A percentile compares a stretch with the other conserved stretches of the same genome.
phyloP scores from a whole-genome alignment of 176 grass and related monocot species.

The Carex myosuroides region DNA sequence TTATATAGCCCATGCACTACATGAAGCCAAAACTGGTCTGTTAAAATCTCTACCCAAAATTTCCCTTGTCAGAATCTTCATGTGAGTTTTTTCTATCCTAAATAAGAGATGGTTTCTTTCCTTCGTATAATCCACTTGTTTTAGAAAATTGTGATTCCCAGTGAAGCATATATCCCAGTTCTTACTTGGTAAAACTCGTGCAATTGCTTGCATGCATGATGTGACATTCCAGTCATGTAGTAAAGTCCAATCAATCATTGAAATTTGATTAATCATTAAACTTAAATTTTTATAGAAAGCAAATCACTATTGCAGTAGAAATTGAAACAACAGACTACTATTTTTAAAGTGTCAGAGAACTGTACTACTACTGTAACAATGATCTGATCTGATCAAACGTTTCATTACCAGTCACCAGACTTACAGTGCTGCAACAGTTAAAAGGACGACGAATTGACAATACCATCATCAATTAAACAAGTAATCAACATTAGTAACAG shows the following conservation, averaged over 20 bases:
- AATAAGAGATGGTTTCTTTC: no score
- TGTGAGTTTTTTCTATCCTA: no score
- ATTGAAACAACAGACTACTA: neutral
- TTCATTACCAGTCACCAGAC: neutral
- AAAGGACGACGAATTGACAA: conserved; percentile 2
- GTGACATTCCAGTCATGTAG: neutral
- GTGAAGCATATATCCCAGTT: neutral
- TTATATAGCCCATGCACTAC: no score
- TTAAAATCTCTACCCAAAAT: no score
- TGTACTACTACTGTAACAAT: neutral
- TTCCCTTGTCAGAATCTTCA: no score
- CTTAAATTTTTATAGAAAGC: neutral
- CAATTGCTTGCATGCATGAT: neutral
- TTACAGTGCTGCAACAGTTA: neutral
- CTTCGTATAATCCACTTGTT: no score
- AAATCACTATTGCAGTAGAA: neutral
- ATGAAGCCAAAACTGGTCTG: no score
- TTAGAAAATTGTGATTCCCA: no score
- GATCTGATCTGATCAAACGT: conserved; percentile 9
- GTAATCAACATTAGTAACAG: neutral
- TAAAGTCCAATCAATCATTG: neutral
- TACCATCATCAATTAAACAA: neutral
- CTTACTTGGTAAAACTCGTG: neutral
- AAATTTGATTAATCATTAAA: neutral
- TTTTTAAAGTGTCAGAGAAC: neutral